phyloP scores from a whole-genome alignment of 2,329 filamentous ascomycete species.

The Epichloe amarillans region DNA sequence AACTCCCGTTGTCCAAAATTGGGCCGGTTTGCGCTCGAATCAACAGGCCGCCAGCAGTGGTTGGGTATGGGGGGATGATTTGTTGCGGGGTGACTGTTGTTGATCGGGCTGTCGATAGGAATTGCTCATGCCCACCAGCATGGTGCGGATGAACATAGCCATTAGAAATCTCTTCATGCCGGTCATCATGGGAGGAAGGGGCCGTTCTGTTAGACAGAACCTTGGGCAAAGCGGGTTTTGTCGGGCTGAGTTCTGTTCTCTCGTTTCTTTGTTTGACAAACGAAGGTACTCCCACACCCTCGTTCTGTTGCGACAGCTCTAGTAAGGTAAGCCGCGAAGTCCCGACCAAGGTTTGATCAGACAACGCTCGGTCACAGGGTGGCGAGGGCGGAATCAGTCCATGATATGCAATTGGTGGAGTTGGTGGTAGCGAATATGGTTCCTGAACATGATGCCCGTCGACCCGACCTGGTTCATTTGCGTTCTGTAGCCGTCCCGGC shows the following conservation, averaged over 20 bases:
- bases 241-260: background rate
- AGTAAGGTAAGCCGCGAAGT: background rate
- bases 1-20: background rate
- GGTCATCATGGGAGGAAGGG: background rate
- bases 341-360: conserved; percentile 6
- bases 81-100: background rate
- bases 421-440: conserved; percentile 12
- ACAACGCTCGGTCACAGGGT: conserved; percentile 5
- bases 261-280: background rate
- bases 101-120: background rate
- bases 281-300: background rate
- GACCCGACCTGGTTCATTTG: conserved; percentile 2
- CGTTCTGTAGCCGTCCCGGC: conserved; percentile 2
- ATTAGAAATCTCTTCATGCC: background rate
- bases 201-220: no score
- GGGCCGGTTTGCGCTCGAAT: background rate
- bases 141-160: background rate
- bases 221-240: no score
- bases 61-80: background rate
- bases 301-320: background rate
- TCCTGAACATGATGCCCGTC: conserved; percentile 1
- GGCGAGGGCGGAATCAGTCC: conserved; percentile 19
- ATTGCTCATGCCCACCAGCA: background rate
- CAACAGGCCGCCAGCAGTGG: background rate
- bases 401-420: conserved; percentile 19